A percentile compares a stretch with the other conserved stretches of the same genome.
These are phyloP conservation scores for Apiotrichum siamense DNA, from an alignment of 1,284 basidiomycete genomes.

Conservation along the genomic window DNA sequence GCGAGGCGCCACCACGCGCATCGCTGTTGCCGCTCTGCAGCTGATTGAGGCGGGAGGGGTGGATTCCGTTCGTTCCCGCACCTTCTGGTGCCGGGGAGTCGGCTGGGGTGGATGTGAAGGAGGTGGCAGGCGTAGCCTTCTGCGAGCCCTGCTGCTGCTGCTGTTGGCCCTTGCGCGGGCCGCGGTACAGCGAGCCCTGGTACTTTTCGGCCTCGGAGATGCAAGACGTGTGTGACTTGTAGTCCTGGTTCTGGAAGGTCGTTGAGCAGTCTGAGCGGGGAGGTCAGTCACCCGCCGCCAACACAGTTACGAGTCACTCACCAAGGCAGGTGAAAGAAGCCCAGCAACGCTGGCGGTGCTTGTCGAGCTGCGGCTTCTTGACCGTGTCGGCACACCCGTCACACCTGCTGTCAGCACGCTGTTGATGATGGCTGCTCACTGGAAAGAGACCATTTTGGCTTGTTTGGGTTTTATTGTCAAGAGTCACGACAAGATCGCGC, in stretches of 20 bases:
- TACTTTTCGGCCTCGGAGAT: constrained; percentile 88
- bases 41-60: constrained; percentile 32
- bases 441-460: constrained; percentile 56
- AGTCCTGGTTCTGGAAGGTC: constrained; percentile 68
- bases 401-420: constrained; percentile 44
- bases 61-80: constrained; percentile 20
- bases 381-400: constrained; percentile 71
- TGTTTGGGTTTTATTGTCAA: not conserved
- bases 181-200: constrained; percentile 76
- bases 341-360: constrained; percentile 48
- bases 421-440: constrained; percentile 46
- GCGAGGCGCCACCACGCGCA: constrained; percentile 1
- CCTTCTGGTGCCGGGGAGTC: constrained; percentile 10
- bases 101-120: constrained; percentile 15
- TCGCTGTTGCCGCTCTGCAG: not conserved
- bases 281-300: not conserved
- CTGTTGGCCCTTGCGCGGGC: constrained; percentile 55
- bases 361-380: constrained; percentile 76
- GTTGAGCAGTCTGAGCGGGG: constrained; percentile 63
- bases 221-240: constrained; percentile 74
- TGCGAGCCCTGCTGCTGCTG: not conserved
- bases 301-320: too few species aligned
- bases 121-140: constrained; percentile 10
- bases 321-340: constrained; percentile 71
- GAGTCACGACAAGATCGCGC: too few species aligned